A percentile compares a stretch with the other conserved stretches of the same genome.
Evolutionary conservation across 1,284 basidiomycete species (phyloP).

Genomic region (Ustilago nuda): DNA sequence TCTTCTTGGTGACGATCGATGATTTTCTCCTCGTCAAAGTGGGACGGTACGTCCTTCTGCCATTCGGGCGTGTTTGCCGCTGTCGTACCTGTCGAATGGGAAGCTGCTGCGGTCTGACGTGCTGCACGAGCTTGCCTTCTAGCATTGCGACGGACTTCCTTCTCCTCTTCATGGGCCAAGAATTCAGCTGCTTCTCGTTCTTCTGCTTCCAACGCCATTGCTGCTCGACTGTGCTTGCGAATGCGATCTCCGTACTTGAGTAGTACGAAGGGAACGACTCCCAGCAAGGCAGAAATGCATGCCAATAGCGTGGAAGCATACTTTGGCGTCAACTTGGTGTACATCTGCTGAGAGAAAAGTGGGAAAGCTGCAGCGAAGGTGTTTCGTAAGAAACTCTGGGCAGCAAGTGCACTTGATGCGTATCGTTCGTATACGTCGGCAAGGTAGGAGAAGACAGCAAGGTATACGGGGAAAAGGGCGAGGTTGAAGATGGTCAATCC

Average conservation of each 20-base stretch:
- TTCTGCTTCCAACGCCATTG: slow-evolving; percentile 50
- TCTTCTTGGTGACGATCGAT: slow-evolving; percentile 12
- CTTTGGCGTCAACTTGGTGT: slow-evolving; percentile 55
- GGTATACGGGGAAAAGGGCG: slow-evolving; percentile 43
- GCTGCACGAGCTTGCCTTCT: slow-evolving; percentile 21
- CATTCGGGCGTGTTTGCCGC: background rate
- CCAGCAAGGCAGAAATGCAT: slow-evolving; percentile 53
- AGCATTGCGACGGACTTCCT: slow-evolving; percentile 27
- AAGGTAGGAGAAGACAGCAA: slow-evolving; percentile 51
- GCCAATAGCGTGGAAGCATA: slow-evolving; percentile 64
- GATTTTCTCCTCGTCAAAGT: slow-evolving; percentile 31
- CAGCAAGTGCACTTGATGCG: slow-evolving; percentile 64
- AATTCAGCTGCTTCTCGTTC: slow-evolving; percentile 42
- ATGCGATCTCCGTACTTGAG: slow-evolving; percentile 60
- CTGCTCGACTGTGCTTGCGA: slow-evolving; percentile 45
- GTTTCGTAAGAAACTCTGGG: slow-evolving; percentile 58
- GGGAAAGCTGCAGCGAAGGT: slow-evolving; percentile 52
- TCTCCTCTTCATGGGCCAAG: slow-evolving; percentile 24
- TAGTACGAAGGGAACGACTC: slow-evolving; percentile 63
- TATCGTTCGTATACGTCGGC: slow-evolving; percentile 62
- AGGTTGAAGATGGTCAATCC: slow-evolving; percentile 47
- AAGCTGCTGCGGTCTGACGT: slow-evolving; percentile 7
- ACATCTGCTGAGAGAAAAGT: slow-evolving; percentile 53
- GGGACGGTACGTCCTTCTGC: background rate
- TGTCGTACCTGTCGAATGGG: background rate